Base-by-base conservation (phyloP, 2,329 filamentous ascomycete genomes). In the Nakataea oryzae region DNA sequence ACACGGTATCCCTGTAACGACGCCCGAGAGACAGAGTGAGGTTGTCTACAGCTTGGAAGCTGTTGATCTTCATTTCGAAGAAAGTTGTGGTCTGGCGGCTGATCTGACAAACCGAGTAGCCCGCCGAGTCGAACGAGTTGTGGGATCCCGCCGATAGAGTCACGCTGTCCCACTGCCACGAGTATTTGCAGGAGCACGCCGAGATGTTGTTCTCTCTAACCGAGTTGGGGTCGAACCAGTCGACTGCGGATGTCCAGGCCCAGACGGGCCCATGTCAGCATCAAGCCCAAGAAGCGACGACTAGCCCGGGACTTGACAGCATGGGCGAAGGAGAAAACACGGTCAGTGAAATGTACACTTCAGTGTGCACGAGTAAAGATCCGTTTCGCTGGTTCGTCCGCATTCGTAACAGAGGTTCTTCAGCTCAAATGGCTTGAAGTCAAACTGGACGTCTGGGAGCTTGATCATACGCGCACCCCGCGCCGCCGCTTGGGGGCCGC, bases 151-250 rank as follows among this genome's bases (percentile, higher is more conserved):
- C 57, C 2, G 21, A 54, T 4, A 61, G 34, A 7, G 66, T 64
- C 27, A 62, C 61, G 12, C 69, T 67, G 58, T 70, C 67, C 69
- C 69, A 71, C 17, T 54, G 12, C 67, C 68, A 70, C 8, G 61
- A 54, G 21, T 65, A 67, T 30, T 62, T 34, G 62, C 70, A 71
- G 27, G n/a, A 26, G 63, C 66, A 67, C 2, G 65, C 65, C 0
- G 67, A 65, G 27, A 69, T 63, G 21, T 66, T 65, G 66, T 71
- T 71, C 57, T 70, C 63, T 28, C 56, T 59, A 54, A 69, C 69
- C 3, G 70, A 70, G 65, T 71, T 71, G 47, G 69, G 70, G 63
- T 71, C 70, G 57, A 65, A 66, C 69, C 68, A 70, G 57, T 67
- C 57, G 63, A 70, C 69, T 71, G 29, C 6, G 60, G 56, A 50